Percentiles rank a stretch among this genome's conserved stretches.
These are phyloP conservation scores for Periconia sp. DNA, from an alignment of 2,329 filamentous ascomycete species.

Conservation along the genomic window DNA sequence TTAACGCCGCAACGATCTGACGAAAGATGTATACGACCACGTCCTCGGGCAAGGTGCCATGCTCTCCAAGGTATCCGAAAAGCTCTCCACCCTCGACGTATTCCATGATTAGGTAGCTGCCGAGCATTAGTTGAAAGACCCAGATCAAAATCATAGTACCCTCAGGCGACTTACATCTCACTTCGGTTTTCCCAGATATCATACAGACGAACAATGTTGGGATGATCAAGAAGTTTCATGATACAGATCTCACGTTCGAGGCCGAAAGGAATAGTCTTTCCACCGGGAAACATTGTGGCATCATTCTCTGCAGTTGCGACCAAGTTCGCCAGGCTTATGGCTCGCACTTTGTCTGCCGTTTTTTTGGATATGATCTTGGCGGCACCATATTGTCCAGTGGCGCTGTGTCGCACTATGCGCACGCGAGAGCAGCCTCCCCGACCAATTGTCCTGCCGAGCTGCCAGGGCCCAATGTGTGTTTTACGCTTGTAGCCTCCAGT, in stretches of 20 bases:
- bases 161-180: slow-evolving; percentile 70
- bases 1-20: slow-evolving; percentile 88
- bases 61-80: slow-evolving; percentile 79
- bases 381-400: slow-evolving; percentile 79
- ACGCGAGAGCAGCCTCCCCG: slow-evolving; percentile 89
- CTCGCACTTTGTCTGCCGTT: slow-evolving; percentile 76
- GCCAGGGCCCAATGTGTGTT: slow-evolving; percentile 90
- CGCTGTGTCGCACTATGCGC: slow-evolving; percentile 76
- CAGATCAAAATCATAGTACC: neutral
- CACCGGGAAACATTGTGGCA: slow-evolving; percentile 56
- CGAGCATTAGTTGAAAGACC: slow-evolving; percentile 18
- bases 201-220: slow-evolving; percentile 89
- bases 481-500: slow-evolving; percentile 56
- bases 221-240: slow-evolving; percentile 93
- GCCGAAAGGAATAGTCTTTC: slow-evolving; percentile 77
- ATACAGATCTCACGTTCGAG: slow-evolving; percentile 96
- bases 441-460: slow-evolving; percentile 84
- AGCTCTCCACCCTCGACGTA: slow-evolving; percentile 84
- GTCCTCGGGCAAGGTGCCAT: slow-evolving; percentile 74
- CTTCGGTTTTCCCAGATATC: slow-evolving; percentile 98
- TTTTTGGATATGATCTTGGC: slow-evolving; percentile 92
- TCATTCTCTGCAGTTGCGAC: slow-evolving; percentile 69
- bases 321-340: slow-evolving; percentile 81
- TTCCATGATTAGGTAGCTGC: slow-evolving; percentile 90
- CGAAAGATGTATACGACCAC: slow-evolving; percentile 84